Base-by-base conservation (phyloP, 148 eudicot genomes). In the Diospyros lotus region DNA sequence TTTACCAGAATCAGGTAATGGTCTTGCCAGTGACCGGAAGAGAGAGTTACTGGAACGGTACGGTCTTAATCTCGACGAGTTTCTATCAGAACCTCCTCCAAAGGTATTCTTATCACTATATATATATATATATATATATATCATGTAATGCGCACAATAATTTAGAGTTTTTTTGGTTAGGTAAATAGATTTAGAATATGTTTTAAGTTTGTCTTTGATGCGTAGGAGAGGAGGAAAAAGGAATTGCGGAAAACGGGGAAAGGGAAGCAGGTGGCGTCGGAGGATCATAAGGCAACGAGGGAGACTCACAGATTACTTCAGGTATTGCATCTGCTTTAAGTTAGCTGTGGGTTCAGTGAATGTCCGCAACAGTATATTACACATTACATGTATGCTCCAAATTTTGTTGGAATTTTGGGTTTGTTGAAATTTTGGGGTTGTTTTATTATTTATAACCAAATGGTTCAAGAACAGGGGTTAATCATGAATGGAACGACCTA, bases 31-130 rank as follows among this genome's bases (percentile, higher is more conserved):
- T 64, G 81, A 84, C 59, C 42, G 80, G 75, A 39, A 69, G 28
- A 69, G 83, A 66, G 90, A 86, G 52, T 48, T 48, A 48, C 52
- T 48, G 6, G 52, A 48, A 48, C 52, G 8, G 2, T 93, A 91
- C 52, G 97, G 98, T 9, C 87, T 91, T 46, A 77, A 93, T 64
- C 92, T 91, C 41, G 83, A 88, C 14, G 94, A 93, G 10, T 89
- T 66, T 76, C 75, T 89, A 9, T 73, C 88, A 1, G 86, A 91
- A 71, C 84, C 93, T 44, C 72, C 96, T 66, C 8, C 52, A 48
- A 48, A 48, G 52, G 52, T 48, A 4, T 48, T 48, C 8, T 48
- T 48, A 4, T 48, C 52, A 48, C 52, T 15, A 13, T 14, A 52
- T 3, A 52, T 50, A 17, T 39, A 42, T 13, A 48, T 48, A 48